Base-by-base conservation (phyloP, 176 grass and related monocot genomes). In the Metroxylon sagu region DNA sequence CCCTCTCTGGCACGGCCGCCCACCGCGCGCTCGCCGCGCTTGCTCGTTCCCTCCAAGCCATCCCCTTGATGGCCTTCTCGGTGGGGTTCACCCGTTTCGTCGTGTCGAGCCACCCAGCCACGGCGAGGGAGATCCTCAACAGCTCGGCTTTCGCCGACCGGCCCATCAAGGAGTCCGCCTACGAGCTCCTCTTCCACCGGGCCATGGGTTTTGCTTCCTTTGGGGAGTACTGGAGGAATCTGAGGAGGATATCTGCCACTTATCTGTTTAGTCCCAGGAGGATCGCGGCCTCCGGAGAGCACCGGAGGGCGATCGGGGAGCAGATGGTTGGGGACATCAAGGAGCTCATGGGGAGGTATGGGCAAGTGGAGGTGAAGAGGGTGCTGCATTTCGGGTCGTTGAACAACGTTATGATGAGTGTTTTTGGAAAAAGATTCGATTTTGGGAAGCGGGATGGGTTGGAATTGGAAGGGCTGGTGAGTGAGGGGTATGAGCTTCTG, bases 141-240 rank as follows among this genome's bases (percentile, higher is more conserved):
- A 79, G 69, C 73, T 73, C 74, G 4, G 79, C 83, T 49, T 95
- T 96, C 57, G 83, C 80, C 14, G 80, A 96, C 54, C 77, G 86
- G 43, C 86, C 91, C 0, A 49, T 96, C 31, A 96, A 90, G 68
- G 91, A 90, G 64, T 76, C 83, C 10, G 86, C 86, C 0, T 80
- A 79, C 0, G 61, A 74, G 52, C 83, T 96, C 14, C 80, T 96
- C 2, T 96, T 96, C 74, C 80, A 96, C 77, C 86, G 91, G 7
- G 83, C 91, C 53, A 96, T 96, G 86, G 91, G 86, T 0, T 96
- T 96, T 50, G 77, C 91, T 1, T 71, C 80, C 6, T 96, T 82
- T 1, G 80, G 83, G 4, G 83, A 72, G 0, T 83, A 96, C 62
- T 90, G 91, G 91, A 75, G 84, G 18, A 82, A 48, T n/a, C 89